Conservation (phyloP, 257 asterid genomes). For the Anisodus acutangulus region DNA sequence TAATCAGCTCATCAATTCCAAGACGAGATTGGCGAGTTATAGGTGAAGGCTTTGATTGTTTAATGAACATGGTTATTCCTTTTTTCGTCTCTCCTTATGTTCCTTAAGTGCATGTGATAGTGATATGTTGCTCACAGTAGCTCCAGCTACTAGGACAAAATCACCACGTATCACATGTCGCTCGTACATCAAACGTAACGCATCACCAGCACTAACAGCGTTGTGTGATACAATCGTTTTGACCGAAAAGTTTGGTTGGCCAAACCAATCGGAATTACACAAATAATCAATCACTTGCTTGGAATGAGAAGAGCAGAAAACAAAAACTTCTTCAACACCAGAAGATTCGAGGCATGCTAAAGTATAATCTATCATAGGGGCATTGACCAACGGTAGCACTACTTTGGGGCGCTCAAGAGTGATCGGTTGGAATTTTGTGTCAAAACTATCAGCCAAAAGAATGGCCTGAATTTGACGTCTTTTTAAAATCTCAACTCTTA, state of each 20-base stretch:
- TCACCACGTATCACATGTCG: slow-evolving; percentile 79
- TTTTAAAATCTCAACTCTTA: too few species aligned
- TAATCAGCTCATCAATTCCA: slow-evolving; percentile 90
- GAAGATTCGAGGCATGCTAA: slow-evolving; percentile 94
- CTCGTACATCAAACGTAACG: background rate
- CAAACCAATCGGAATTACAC: slow-evolving; percentile 67
- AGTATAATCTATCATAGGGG: slow-evolving; percentile 86
- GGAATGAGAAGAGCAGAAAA: slow-evolving; percentile 92
- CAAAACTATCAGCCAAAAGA: slow-evolving; percentile 86
- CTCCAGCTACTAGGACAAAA: slow-evolving; percentile 90
- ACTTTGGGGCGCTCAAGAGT: slow-evolving; percentile 93
- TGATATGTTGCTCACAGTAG: slow-evolving; percentile 96
- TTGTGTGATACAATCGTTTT: slow-evolving; percentile 77
- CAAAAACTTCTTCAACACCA: slow-evolving; percentile 89
- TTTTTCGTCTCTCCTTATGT: too few species aligned
- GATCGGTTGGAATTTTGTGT: slow-evolving; percentile 86
- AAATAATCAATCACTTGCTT: slow-evolving; percentile 80
- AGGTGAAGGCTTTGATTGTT: slow-evolving; percentile 81
- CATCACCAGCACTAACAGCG: slow-evolving; percentile 87
- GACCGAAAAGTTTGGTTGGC: slow-evolving; percentile 50
- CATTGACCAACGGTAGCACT: slow-evolving; percentile 80
- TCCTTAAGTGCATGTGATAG: slow-evolving; percentile 31
- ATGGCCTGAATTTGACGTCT: slow-evolving; percentile 42
- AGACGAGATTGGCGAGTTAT: slow-evolving; percentile 86
- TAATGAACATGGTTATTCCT: slow-evolving; percentile 82